phyloP scores from a whole-genome alignment of 2,329 filamentous ascomycete species.

The Monilinia aucupariae region DNA sequence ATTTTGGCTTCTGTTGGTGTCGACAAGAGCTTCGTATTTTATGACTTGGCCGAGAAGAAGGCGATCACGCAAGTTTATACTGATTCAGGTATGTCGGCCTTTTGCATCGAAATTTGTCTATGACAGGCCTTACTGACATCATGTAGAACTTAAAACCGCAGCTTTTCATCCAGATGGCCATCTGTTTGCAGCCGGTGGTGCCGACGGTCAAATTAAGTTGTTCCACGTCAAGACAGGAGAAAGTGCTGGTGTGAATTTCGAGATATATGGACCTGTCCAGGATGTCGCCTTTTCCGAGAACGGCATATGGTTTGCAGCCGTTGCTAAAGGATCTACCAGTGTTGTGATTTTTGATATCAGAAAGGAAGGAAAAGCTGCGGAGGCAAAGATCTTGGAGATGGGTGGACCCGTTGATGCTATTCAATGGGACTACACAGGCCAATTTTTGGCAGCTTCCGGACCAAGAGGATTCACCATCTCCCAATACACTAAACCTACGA shows the following conservation, averaged over 20 bases:
- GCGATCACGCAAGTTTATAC: conserved; percentile 74
- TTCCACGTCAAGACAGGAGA: conserved; percentile 80
- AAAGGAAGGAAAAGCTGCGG: conserved; percentile 77
- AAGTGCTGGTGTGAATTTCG: conserved; percentile 65
- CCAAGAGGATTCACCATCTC: conserved; percentile 78
- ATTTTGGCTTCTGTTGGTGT: conserved; percentile 81
- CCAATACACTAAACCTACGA: conserved; percentile 80
- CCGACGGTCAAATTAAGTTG: conserved; percentile 75
- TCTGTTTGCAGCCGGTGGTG: conserved; percentile 79
- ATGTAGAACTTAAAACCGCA: conserved; percentile 51
- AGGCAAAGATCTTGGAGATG: conserved; percentile 79
- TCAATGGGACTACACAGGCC: conserved; percentile 90
- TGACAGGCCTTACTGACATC: neutral
- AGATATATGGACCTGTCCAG: conserved; percentile 62
- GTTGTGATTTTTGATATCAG: conserved; percentile 89
- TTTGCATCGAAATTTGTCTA: neutral
- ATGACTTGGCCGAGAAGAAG: conserved; percentile 65
- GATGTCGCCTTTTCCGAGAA: conserved; percentile 89
- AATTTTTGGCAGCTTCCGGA: conserved; percentile 81
- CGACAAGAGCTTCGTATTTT: conserved; percentile 90
- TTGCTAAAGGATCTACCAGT: conserved; percentile 67
- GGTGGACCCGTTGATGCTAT: conserved; percentile 72
- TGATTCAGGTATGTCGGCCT: conserved; percentile 61
- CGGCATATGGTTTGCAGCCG: conserved; percentile 88
- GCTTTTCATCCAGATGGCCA: conserved; percentile 97